Base-by-base conservation (phyloP, 2,329 filamentous ascomycete species). In the Trichoderma guizhouense region DNA sequence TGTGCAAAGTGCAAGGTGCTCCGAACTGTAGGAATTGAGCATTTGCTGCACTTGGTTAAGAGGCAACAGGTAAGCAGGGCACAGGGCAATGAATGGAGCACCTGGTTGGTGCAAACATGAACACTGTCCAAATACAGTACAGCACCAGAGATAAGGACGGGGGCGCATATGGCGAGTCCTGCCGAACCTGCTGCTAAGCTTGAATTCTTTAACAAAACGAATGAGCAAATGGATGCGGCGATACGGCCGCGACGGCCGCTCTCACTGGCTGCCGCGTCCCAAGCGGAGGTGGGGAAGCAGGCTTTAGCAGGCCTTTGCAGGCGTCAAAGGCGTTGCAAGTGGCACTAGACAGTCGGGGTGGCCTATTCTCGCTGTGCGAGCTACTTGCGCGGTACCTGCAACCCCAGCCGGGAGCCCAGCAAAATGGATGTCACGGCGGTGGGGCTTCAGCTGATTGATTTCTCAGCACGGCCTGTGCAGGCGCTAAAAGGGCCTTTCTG, bases 381-480 rank as follows among this genome's bases (percentile, higher is more conserved):
- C 11, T 14, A 34, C 32, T 6, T 36, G 14, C 34, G 34, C 7
- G 43, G 63, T 66, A 66, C 63, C 8, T 53, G 7, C n/a, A 34
- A n/a, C 58, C 58, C 58, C 58, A 43, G 47, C 7, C 47, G n/a
- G 8, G 30, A 15, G 28, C 43, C 39, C 43, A 51, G 28, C 43
- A 28, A 55, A 51, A 55, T n/a, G 63, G 7, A 55, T 57, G 51
- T 67, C 47, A 57, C 64, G 26, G 21, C 51, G 12, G 67, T 69
- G 67, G 67, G 67, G 57, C 43, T 62, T 61, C 69, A 65, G 69
- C 69, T 71, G 60, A 71, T 71, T 71, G 69, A 71, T 71, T 71
- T 71, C 69, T 71, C 69, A 71, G 60, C 69, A 71, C 69, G 69
- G 47, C 55, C 62, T 71, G 58, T 47, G 62, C 47, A 43, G 28